Base-by-base conservation (phyloP, 768 basidiomycete species). In the Strobilomyces echinocephalus region DNA sequence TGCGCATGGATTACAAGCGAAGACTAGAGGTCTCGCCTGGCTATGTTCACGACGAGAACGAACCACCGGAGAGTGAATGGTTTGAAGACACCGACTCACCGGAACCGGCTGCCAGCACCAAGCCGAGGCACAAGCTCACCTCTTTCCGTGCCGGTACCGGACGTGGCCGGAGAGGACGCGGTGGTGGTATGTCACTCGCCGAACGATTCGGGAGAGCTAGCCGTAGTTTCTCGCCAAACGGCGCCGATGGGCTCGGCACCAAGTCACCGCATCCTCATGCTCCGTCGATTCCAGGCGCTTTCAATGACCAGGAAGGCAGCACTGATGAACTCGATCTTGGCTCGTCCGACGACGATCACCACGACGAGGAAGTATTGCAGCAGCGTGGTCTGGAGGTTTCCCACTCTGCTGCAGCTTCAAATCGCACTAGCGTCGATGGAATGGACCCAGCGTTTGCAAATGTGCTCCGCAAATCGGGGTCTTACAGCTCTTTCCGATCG, bases 401-500 rank as follows among this genome's bases (percentile, higher is more conserved):
- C 9, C 73, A 71, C 10, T 67, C 69, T 35, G 64, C 72, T 36
- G 61, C 69, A 12, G 69, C 65, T 9, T 85, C 84, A 4, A 87
- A 87, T 60, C 76, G 84, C 34, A 80, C 80, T 7, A 88, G 85
- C 60, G 79, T 90, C 5, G 89, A 92, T 52, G 90, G 89, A 41
- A 89, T 94, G 87, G 91, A 93, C 56, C 91, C 92, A 10, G 78
- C 73, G 1, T 94, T 90, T 63, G 89, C 90, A 49, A 88, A 88
- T 54, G 77, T 91, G 14, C 80, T 92, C 42, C 81, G 81, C 51
- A 83, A 84, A 38, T 70, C 78, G 5, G 68, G 72, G 0, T 76
- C 73, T 18, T 67, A 71, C 44, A 73, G 70, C 38, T 73, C 76
- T 3, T 45, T 77, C n/a, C 69, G 66, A 3, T 77, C 78, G 33